Evolutionary conservation across 352 stramenopile species (phyloP).

Genomic region (Pythium dissotocum): DNA sequence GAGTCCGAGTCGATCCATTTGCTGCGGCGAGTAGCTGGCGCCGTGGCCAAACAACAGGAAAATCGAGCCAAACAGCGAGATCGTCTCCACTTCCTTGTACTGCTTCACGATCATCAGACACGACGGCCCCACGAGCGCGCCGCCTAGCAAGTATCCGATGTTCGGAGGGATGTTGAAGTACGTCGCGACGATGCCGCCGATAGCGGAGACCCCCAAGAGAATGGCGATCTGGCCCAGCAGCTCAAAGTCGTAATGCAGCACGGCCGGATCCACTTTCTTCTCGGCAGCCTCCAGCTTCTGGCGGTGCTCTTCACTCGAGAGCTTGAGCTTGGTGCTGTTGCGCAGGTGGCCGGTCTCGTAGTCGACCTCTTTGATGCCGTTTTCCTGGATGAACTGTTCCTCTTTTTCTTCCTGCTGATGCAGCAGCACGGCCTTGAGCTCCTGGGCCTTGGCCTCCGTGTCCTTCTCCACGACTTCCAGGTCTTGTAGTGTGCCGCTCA

Average conservation of each 20-base stretch:
- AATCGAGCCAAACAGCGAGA: conserved; percentile 93
- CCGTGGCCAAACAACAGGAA: conserved; percentile 93
- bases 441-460: conserved; percentile 75
- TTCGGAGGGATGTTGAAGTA: conserved; percentile 90
- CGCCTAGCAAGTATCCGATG: conserved; percentile 90
- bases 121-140: conserved; percentile 88
- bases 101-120: conserved; percentile 84
- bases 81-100: conserved; percentile 92
- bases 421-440: conserved; percentile 71
- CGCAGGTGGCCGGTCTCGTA: conserved; percentile 82
- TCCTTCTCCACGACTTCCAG: conserved; percentile 84
- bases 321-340: conserved; percentile 67
- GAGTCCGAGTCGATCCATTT: conserved; percentile 59
- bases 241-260: conserved; percentile 87
- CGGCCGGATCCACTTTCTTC: conserved; percentile 80
- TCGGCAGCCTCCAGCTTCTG: conserved; percentile 79
- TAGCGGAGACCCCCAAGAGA: conserved; percentile 76
- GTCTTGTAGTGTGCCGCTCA: conserved; percentile 78
- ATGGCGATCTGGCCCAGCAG: conserved; percentile 84
- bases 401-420: conserved; percentile 79
- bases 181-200: conserved; percentile 88
- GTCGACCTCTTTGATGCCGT: conserved; percentile 80
- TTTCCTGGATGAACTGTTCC: conserved; percentile 76
- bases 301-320: conserved; percentile 51
- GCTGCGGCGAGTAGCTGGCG: conserved; percentile 67